Conservation (phyloP, 1,284 basidiomycete species). For the Erythrobasidium hasegawianum region DNA sequence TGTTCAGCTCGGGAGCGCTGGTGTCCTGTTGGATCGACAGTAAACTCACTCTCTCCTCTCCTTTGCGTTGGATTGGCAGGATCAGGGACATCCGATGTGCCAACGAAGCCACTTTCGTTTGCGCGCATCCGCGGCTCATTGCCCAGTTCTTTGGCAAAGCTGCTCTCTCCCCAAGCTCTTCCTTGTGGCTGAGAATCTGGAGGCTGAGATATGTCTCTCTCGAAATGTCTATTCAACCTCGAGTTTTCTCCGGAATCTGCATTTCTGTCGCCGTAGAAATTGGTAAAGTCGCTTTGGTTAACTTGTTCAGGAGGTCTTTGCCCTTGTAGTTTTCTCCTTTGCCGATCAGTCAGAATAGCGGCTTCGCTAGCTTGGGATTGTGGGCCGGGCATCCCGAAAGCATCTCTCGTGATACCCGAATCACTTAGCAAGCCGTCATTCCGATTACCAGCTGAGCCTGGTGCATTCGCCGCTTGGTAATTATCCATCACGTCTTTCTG, state of each 20-base stretch:
- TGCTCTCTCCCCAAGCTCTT: conserved; percentile 7
- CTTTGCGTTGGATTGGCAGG: too few relatives aligned
- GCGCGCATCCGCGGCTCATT: too few relatives aligned
- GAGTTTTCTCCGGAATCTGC: conserved; percentile 7
- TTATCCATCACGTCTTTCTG: conserved; percentile 29
- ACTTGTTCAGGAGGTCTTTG: neutral
- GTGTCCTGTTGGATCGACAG: too few relatives aligned
- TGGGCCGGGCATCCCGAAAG: neutral
- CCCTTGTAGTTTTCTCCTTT: conserved; percentile 22
- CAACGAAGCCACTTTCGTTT: too few relatives aligned
- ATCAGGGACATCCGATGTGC: too few relatives aligned
- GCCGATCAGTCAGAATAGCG: conserved; percentile 6
- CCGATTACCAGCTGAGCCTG: neutral
- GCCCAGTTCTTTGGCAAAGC: conserved; percentile 11
- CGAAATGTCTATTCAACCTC: conserved; percentile 17
- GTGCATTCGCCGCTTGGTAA: conserved; percentile 4
- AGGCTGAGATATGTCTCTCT: conserved; percentile 3
- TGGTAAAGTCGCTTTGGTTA: conserved; percentile 1
- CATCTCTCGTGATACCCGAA: too few relatives aligned
- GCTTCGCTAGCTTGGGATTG: conserved; percentile 8
- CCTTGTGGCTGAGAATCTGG: neutral
- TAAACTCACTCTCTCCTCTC: too few relatives aligned
- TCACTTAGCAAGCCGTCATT: neutral
- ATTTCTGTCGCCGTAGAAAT: neutral
- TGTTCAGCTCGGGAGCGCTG: too few relatives aligned